phyloP scores from a whole-genome alignment of 2,329 filamentous ascomycete species.

The Pseudonectria buxi region DNA sequence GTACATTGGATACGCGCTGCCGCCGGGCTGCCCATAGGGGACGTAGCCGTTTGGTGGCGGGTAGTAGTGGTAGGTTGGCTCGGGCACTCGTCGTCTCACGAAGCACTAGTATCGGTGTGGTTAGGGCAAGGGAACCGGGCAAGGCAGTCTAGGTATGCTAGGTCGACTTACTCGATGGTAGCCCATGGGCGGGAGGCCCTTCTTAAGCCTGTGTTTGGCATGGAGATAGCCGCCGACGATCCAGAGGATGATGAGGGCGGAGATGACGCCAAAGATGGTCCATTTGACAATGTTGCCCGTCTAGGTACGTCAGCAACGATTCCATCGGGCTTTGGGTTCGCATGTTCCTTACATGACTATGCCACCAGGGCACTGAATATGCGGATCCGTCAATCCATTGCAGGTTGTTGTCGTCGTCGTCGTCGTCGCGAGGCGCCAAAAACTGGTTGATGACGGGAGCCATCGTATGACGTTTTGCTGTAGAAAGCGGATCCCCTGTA shows the following conservation, averaged over 20 bases:
- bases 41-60: conserved; percentile 27
- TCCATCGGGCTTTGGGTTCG: neutral
- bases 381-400: conserved; percentile 9
- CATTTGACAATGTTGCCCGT: conserved; percentile 63
- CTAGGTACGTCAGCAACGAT: conserved; percentile 29
- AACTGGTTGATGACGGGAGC: conserved; percentile 11
- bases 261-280: conserved; percentile 57
- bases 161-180: conserved; percentile 59
- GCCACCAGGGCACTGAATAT: conserved; percentile 22
- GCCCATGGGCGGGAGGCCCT: conserved; percentile 56
- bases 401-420: neutral
- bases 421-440: conserved; percentile 3
- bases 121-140: neutral
- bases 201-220: conserved; percentile 58
- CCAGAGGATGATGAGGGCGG: conserved; percentile 53
- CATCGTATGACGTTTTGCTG: conserved; percentile 8
- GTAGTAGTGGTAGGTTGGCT: conserved; percentile 43
- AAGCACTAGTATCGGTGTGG: conserved; percentile 37
- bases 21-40: conserved; percentile 30
- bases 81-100: conserved; percentile 40
- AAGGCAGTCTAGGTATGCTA: neutral
- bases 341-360: conserved; percentile 19
- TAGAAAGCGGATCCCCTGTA: too few species aligned
- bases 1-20: conserved; percentile 20
- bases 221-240: conserved; percentile 64